Conservation (phyloP, 2,329 filamentous ascomycete genomes). For the Talaromyces sp. region DNA sequence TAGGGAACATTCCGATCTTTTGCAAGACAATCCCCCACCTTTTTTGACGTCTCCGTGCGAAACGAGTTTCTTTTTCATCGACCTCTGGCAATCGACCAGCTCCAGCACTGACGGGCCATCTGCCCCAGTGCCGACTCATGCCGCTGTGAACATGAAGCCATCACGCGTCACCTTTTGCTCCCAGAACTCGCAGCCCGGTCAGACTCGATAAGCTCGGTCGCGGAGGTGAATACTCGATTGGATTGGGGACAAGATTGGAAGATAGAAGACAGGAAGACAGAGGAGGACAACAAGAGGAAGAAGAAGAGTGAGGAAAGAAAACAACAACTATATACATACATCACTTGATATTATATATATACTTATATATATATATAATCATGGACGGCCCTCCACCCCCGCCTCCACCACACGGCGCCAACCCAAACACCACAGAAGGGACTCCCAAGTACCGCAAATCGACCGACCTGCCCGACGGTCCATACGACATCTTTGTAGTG, state of each 20-base stretch:
- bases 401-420: slow-evolving; percentile 79
- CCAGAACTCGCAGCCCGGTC: slow-evolving; percentile 12
- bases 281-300: background rate
- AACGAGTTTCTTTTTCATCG: background rate
- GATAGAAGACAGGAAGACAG: background rate
- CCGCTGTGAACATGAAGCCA: slow-evolving; percentile 26
- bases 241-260: too few relatives aligned
- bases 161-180: slow-evolving; percentile 15
- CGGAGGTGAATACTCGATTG: background rate
- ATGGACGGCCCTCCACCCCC: slow-evolving; percentile 47
- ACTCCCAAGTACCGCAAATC: slow-evolving; percentile 33
- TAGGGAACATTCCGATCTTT: too few relatives aligned
- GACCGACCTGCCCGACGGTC: slow-evolving; percentile 70
- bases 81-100: background rate
- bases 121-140: slow-evolving; percentile 26
- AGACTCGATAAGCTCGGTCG: background rate
- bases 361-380: slow-evolving; percentile 3
- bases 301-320: background rate
- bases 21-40: too few relatives aligned
- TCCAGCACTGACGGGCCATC: slow-evolving; percentile 22
- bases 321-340: background rate
- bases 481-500: slow-evolving; percentile 97
- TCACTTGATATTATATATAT: background rate
- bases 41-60: background rate
- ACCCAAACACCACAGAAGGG: slow-evolving; percentile 60